Evolutionary conservation across 768 basidiomycete species (phyloP).

Genomic region (Kwoniella sp.): DNA sequence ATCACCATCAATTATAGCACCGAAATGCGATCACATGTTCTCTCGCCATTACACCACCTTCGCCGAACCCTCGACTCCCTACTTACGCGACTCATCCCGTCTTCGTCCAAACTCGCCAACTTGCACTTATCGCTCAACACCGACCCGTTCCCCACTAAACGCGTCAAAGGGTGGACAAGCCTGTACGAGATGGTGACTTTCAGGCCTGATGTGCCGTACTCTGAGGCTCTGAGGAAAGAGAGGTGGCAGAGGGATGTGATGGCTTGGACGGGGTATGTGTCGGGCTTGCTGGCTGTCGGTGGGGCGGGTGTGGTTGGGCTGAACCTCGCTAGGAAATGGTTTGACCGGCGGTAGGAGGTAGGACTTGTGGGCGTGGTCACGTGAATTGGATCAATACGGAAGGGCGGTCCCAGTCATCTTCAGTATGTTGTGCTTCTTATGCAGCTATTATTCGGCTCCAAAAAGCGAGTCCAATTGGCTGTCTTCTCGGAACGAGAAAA

Average conservation of each 20-base stretch:
- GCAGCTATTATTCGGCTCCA: no score
- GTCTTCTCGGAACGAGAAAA: no score
- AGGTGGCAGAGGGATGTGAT: slow-evolving; percentile 71
- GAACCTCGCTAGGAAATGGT: slow-evolving; percentile 17
- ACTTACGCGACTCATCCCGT: slow-evolving; percentile 54
- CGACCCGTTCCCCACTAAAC: slow-evolving; percentile 65
- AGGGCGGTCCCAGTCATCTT: neutral
- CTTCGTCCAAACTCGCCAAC: slow-evolving; percentile 19
- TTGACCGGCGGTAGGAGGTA: slow-evolving; percentile 4
- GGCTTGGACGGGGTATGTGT: slow-evolving; percentile 25
- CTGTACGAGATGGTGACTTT: slow-evolving; percentile 98
- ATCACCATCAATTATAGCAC: slow-evolving; percentile 63
- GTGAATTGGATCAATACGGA: no score
- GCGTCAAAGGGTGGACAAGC: slow-evolving; percentile 79
- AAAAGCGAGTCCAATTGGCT: no score
- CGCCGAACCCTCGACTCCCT: slow-evolving; percentile 74
- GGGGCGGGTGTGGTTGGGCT: slow-evolving; percentile 20
- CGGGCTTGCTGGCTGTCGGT: slow-evolving; percentile 12
- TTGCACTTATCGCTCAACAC: slow-evolving; percentile 21
- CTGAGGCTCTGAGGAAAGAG: slow-evolving; percentile 72
- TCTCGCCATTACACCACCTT: slow-evolving; percentile 75
- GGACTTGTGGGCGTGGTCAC: no score
- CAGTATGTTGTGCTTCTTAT: neutral
- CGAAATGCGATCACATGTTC: slow-evolving; percentile 93
- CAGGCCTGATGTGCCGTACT: slow-evolving; percentile 90